Percentiles rank a stretch among this genome's conserved stretches.
Evolutionary conservation across 2,329 filamentous ascomycete species (phyloP).

Genomic region (Phaeomoniella chlamydospora): DNA sequence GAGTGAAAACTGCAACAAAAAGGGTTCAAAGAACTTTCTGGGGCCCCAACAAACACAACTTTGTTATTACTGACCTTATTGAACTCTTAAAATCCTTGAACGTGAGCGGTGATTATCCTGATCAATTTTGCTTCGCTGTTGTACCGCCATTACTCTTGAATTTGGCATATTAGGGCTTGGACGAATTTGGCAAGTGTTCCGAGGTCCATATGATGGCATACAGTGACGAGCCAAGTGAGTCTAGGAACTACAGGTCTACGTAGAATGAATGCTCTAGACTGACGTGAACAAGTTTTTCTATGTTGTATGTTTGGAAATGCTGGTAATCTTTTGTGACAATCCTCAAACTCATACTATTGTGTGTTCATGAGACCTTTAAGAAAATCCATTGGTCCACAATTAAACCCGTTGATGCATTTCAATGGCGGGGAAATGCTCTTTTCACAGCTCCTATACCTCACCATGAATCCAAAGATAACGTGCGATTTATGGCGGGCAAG

Average conservation of each 20-base stretch:
- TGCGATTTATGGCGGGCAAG: too few species aligned
- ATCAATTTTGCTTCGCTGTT: background rate
- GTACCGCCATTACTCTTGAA: conserved; percentile 1
- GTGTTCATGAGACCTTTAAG: background rate
- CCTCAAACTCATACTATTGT: background rate
- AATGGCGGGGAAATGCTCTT: background rate
- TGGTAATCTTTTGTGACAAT: background rate
- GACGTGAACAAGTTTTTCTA: too few species aligned
- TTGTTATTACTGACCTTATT: too few species aligned
- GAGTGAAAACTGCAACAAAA: too few species aligned
- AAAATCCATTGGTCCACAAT: background rate
- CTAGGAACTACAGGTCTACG: too few species aligned
- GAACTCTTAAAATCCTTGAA: too few species aligned
- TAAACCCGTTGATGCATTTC: background rate
- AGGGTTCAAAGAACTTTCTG: too few species aligned
- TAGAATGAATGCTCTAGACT: too few species aligned
- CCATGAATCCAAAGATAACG: background rate
- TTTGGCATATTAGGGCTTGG: background rate
- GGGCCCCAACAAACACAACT: too few species aligned
- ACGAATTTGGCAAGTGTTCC: background rate
- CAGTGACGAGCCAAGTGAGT: too few species aligned
- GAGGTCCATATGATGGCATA: conserved; percentile 5
- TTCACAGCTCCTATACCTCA: conserved; percentile 13
- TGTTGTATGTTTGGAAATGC: background rate
- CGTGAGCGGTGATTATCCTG: too few species aligned